phyloP scores from a whole-genome alignment of 257 asterid species.

The Striga asiatica region DNA sequence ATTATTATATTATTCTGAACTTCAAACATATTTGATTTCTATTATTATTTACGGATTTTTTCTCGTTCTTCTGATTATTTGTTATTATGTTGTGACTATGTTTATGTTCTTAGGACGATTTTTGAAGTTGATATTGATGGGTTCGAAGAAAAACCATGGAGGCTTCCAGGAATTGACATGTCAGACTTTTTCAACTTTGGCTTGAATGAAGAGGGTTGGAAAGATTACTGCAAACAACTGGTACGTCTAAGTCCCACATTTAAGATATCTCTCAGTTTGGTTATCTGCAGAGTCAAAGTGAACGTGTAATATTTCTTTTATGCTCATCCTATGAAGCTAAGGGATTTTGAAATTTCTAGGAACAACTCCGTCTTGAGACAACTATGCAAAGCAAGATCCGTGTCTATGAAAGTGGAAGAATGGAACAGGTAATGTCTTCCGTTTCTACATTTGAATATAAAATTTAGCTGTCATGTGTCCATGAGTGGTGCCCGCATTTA shows the following conservation, averaged over 20 bases:
- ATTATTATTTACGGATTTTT: neutral
- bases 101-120: slow-evolving; percentile 60
- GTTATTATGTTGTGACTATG: neutral
- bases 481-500: neutral
- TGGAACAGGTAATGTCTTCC: slow-evolving; percentile 63
- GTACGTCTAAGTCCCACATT: slow-evolving; percentile 30
- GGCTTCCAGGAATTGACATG: slow-evolving; percentile 58
- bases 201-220: slow-evolving; percentile 90
- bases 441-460: slow-evolving; percentile 8
- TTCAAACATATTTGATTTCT: neutral
- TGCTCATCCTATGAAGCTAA: slow-evolving; percentile 13
- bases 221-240: slow-evolving; percentile 90
- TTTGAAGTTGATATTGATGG: slow-evolving; percentile 96
- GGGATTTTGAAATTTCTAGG: slow-evolving; percentile 41
- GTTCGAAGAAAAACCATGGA: slow-evolving; percentile 98
- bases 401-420: slow-evolving; percentile 88
- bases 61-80: neutral
- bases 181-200: slow-evolving; percentile 94
- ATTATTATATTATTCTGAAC: too few relatives aligned
- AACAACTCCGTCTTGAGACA: slow-evolving; percentile 83
- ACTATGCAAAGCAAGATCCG: slow-evolving; percentile 95
- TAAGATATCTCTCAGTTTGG: slow-evolving; percentile 2
- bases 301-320: neutral
- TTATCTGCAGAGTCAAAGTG: neutral
- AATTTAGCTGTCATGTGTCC: neutral